Percentiles rank a stretch among this genome's conserved stretches.
These are phyloP conservation scores for Ceratocystis smalleyi DNA, from an alignment of 2,329 filamentous ascomycete species.

Conservation along the genomic window DNA sequence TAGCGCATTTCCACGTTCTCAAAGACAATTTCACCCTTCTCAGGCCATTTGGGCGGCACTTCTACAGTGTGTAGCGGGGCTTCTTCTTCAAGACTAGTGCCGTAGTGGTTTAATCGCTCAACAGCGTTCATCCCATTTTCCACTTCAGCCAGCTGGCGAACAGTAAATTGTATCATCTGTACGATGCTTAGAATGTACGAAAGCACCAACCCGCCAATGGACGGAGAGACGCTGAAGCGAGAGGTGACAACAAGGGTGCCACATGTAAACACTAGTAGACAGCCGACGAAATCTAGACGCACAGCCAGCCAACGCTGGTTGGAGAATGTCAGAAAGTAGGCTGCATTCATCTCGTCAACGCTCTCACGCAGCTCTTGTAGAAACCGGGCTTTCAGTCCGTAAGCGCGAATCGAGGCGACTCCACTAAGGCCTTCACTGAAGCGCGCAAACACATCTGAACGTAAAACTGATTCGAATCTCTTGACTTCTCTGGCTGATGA, in stretches of 20 bases:
- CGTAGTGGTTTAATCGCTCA: constrained; percentile 82
- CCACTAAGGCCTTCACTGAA: constrained; percentile 81
- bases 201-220: constrained; percentile 72
- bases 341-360: constrained; percentile 83
- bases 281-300: constrained; percentile 72
- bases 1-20: constrained; percentile 67
- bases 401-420: constrained; percentile 73
- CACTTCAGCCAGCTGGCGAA: constrained; percentile 84
- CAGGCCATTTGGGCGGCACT: constrained; percentile 64
- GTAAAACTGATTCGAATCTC: constrained; percentile 77
- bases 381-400: constrained; percentile 67
- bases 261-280: constrained; percentile 68
- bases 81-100: constrained; percentile 72
- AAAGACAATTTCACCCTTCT: constrained; percentile 68
- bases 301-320: constrained; percentile 89
- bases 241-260: constrained; percentile 86
- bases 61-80: constrained; percentile 65
- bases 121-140: constrained; percentile 98
- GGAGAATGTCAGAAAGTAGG: constrained; percentile 87
- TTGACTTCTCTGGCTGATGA: constrained; percentile 87
- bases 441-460: constrained; percentile 76
- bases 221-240: constrained; percentile 69
- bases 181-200: constrained; percentile 89
- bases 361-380: constrained; percentile 50
- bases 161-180: constrained; percentile 90